Base-by-base conservation (phyloP, 768 basidiomycete species). In the Boletus reticulatus region DNA sequence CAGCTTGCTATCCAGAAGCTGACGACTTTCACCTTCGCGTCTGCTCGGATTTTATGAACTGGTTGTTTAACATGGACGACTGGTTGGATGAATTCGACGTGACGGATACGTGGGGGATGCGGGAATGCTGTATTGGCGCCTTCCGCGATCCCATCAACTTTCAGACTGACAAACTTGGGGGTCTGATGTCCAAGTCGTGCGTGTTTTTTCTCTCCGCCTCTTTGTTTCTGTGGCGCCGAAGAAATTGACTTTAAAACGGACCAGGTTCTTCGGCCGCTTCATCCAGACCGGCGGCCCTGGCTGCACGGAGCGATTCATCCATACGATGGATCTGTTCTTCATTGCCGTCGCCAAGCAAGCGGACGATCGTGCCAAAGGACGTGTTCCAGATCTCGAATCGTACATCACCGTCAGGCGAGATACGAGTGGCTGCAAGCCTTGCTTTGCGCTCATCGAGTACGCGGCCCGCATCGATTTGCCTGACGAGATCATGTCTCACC, bases 31-130 rank as follows among this genome's bases (percentile, higher is more conserved):
- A 82, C 47, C 79, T 89, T 37, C 82, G 83, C 31, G 80, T 85
- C 57, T 79, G 84, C 57, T 80, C 82, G 4, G 87, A 89, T 69
- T 88, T 86, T 62, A 80, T 89, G 82, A 73, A 70, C 58, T 75
- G 69, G 63, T 59, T 76, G 39, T 77, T 78, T 42, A 74, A 74
- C 41, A 62, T 76, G 56, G 76, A 78, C 58, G 75, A 77, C 56
- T 70, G 76, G 69, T 63, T 73, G 32, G 77, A 77, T 38, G 77
- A 75, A 36, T 71, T 72, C 32, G 71, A 72, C 48, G 63, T 63
- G n/a, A 60, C 52, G 4, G 56, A 68, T 38, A 67, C 68, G 12
- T 66, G 67, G 58, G 66, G 69, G 3, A 67, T 71, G 69, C 63
- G 71, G 6, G 61, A 62, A 32, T 56, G 47, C 41, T 73, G 71